Evolutionary conservation across 768 basidiomycete genomes (phyloP).

Genomic region (Paxillus involutus): DNA sequence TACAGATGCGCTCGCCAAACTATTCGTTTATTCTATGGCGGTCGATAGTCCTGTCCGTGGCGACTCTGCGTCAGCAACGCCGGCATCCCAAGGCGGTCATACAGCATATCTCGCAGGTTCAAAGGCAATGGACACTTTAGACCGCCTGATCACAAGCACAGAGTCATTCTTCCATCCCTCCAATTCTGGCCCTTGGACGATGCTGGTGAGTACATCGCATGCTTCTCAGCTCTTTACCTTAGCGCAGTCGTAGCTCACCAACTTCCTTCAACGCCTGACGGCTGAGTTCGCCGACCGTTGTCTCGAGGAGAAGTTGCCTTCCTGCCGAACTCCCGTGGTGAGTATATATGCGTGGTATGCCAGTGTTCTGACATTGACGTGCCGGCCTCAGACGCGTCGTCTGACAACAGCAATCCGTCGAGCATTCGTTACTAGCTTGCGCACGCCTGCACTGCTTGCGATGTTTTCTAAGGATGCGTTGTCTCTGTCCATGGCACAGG

Average conservation of each 20-base stretch:
- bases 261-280: constrained; percentile 76
- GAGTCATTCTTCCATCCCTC: constrained; percentile 97
- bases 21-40: constrained; percentile 88
- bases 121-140: constrained; percentile 83
- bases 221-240: constrained; percentile 1
- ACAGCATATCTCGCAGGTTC: constrained; percentile 76
- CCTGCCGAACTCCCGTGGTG: constrained; percentile 80
- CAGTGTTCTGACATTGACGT: neutral
- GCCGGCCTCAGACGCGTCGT: constrained; percentile 54
- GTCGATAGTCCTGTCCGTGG: constrained; percentile 68
- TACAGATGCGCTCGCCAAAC: constrained; percentile 73
- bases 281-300: constrained; percentile 79
- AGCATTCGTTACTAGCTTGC: constrained; percentile 76
- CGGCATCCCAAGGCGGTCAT: constrained; percentile 53
- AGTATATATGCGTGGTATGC: neutral
- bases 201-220: constrained; percentile 17
- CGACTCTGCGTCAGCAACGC: constrained; percentile 55
- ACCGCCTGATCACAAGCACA: constrained; percentile 85
- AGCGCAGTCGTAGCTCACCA: constrained; percentile 54
- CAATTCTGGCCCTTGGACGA: constrained; percentile 84
- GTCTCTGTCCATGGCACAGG: constrained; percentile 80
- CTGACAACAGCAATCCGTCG: constrained; percentile 80
- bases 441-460: constrained; percentile 84
- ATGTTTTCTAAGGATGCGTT: constrained; percentile 89
- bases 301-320: constrained; percentile 72